Base-by-base conservation (phyloP, 805 yeast species). In the Danielozyma ontarioensis region DNA sequence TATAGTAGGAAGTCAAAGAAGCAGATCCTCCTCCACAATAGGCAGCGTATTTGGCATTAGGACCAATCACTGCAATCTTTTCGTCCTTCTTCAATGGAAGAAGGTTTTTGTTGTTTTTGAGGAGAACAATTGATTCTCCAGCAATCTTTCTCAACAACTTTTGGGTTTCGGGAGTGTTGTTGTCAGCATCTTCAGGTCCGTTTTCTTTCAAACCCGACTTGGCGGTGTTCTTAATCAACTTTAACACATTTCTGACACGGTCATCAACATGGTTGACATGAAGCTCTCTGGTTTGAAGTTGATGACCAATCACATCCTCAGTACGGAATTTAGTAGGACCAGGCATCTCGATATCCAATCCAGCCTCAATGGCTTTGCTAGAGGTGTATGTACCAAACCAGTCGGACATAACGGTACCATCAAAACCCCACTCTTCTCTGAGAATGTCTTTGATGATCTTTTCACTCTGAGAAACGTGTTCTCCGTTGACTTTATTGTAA, bases 21-120 rank as follows among this genome's bases (percentile, higher is more conserved):
- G 64, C 62, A 4, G 61, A 53, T 3, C 64, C 64, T n/a, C 64
- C 64, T 10, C 64, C 64, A 37, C 58, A 48, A 35, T 46, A 53
- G 21, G 59, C 51, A 8, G 52, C 40, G 25, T 27, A 28, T 37
- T 55, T 55, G 18, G 64, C 61, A 34, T 56, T 56, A 12, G 62
- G 62, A 1, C 64, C 64, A 25, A 57, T 57, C 4, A 58, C 52
- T 3, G 60, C 64, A 10, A 56, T 43, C 8, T 42, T 44, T 12
- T 58, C 60, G 13, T 45, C 36, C 41, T 62, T 68, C 25, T 45
- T 46, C 35, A 58, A 48, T 1, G 64, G 64, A 25, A 58, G 48
- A 11, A 58, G 24, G 21, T 41, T 29, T 21, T 42, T 35, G 22
- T 57, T 53, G 35, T 58, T 58, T 32, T 56, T 58, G 33, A 57